These are phyloP conservation scores for Jatropha podagrica DNA, from an alignment of 441 rosid species.

Conservation along the genomic window DNA sequence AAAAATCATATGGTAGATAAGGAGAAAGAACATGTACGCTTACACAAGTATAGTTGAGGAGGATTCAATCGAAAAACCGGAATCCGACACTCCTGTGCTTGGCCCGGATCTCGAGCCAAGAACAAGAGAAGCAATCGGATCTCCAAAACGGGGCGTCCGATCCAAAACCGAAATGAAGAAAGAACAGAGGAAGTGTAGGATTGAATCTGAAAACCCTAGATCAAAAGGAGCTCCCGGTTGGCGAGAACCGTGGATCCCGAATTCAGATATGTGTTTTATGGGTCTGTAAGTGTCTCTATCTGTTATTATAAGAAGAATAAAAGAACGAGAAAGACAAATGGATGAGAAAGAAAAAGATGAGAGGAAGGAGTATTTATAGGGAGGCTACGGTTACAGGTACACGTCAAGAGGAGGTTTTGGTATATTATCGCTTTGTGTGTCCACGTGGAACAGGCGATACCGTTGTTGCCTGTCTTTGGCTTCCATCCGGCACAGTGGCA, in stretches of 20 bases:
- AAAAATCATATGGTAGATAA: background rate
- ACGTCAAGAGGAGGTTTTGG: slow-evolving; percentile 44
- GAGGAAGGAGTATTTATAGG: slow-evolving; percentile 36
- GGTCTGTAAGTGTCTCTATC: slow-evolving; percentile 9
- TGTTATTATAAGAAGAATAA: background rate
- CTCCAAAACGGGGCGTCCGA: slow-evolving; percentile 31
- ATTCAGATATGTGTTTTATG: background rate
- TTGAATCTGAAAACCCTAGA: slow-evolving; percentile 31
- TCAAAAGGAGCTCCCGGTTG: slow-evolving; percentile 8
- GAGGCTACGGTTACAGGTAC: slow-evolving; percentile 62
- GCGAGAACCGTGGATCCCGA: slow-evolving; percentile 19
- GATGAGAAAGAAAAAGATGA: slow-evolving; percentile 38
- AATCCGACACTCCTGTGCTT: slow-evolving; percentile 50
- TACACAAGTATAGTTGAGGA: slow-evolving; percentile 4
- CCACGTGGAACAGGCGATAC: slow-evolving; percentile 40
- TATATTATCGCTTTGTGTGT: slow-evolving; percentile 8
- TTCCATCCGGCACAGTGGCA: slow-evolving; percentile 18
- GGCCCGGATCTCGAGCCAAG: slow-evolving; percentile 98
- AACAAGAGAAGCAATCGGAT: slow-evolving; percentile 47
- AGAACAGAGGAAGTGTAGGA: background rate
- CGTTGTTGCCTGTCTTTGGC: slow-evolving; percentile 20
- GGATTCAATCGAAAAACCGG: slow-evolving; percentile 28
- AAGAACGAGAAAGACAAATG: slow-evolving; percentile 26
- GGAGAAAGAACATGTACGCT: slow-evolving; percentile 17
- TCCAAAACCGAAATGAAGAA: slow-evolving; percentile 8